Percentiles rank a stretch among this genome's conserved stretches.
Evolutionary conservation across 257 asterid species (phyloP).

Genomic region (Przewalskia tangutica): DNA sequence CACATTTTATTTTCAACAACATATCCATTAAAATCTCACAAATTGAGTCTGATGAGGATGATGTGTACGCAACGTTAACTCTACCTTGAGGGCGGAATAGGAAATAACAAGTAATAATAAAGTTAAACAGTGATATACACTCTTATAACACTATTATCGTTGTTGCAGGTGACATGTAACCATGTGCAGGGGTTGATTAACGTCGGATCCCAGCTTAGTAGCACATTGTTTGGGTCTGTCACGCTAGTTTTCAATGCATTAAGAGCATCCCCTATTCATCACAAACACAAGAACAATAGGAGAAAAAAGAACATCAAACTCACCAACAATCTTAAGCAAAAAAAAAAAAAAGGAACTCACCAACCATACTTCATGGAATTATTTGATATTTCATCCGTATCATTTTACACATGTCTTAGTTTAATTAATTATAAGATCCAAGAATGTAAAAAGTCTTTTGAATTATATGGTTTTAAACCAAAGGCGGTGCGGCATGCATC

Average conservation of each 20-base stretch:
- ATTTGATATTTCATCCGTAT: not conserved
- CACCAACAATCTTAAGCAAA: not conserved
- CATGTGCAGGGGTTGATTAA: conserved; percentile 42
- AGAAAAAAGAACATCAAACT: not conserved
- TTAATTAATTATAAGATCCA: not conserved
- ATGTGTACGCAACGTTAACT: too few species aligned
- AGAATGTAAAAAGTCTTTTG: not conserved
- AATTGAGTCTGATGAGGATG: too few species aligned
- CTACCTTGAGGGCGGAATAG: too few species aligned
- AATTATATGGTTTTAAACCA: not conserved
- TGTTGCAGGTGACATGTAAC: conserved; percentile 37
- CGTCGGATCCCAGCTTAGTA: conserved; percentile 52
- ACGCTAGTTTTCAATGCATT: conserved; percentile 4
- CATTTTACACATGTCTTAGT: not conserved
- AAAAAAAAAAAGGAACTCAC: not conserved
- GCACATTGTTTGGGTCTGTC: conserved; percentile 39
- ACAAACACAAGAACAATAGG: not conserved
- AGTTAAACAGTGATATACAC: conserved; percentile 15
- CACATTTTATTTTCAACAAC: too few species aligned
- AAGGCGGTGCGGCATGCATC: not conserved
- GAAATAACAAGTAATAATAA: too few species aligned
- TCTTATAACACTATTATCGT: conserved; percentile 22
- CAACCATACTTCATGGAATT: not conserved
- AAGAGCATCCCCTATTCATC: conserved; percentile 32
- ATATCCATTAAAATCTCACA: too few species aligned